Base-by-base conservation (phyloP, 2,329 filamentous ascomycete genomes). In the Sarocladium strictum region DNA sequence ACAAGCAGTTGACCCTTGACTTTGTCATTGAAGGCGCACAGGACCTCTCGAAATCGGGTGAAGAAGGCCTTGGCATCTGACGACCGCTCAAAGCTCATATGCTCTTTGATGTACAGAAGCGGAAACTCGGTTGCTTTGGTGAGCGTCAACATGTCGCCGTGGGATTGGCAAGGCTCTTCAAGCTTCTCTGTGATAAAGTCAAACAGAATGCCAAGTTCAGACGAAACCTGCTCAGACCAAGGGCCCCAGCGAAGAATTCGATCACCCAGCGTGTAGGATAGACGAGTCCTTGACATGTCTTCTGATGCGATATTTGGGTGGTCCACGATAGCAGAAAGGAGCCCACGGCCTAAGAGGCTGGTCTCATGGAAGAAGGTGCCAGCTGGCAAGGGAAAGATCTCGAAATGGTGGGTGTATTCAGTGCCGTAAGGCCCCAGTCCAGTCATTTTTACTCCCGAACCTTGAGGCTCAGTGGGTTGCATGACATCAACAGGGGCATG, bases 341-440 rank as follows among this genome's bases (percentile, higher is more conserved):
- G 65, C 1, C 82, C 81, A 58, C 73, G 75, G 7, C 83, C 84
- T 43, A 86, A 67, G 26, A 85, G 64, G 0, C 82, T 86, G 53
- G 72, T 77, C 57, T 78, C 73, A 54, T 85, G 82, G 53, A 86
- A 86, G 64, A 76, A 85, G 0, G 79, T 73, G 2, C 76, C 77
- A 6, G 66, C 61, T 37, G 79, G 76, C 27, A 86, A 67, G 17
- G 83, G 82, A 53, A 84, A 83, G 3, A 81, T 66, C 45, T 85
- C 81, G 58, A 87, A 87, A 61, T 86, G 77, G 32, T 79, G 75
- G 0, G 81, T 79, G 62, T 86, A 86, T 23, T 76, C 73, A 1
- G 79, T 81, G 1, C 83, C 83, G 62, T 81, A 84, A 1, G 81
- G 79, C 0, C 78, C 81, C 7, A 87, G 67, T 1, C 82, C 81